phyloP scores from a whole-genome alignment of 139 green algal species.

The Mesotaenium endlicherianum region DNA sequence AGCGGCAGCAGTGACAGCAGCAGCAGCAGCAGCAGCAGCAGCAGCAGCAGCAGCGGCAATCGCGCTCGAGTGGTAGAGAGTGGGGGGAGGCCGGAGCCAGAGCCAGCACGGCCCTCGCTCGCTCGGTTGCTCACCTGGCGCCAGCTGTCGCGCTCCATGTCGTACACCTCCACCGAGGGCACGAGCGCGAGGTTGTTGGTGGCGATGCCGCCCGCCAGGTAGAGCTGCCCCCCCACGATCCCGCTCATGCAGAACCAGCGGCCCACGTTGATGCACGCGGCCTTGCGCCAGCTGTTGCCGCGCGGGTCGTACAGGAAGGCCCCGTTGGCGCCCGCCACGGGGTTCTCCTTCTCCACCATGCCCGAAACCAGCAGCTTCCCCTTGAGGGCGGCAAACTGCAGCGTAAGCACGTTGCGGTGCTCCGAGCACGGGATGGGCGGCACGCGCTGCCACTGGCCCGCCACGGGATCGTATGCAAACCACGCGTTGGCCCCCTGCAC shows the following conservation, averaged over 20 bases:
- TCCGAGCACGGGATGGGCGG: constrained; percentile 26
- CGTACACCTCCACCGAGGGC: constrained; percentile 20
- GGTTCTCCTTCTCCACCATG: constrained; percentile 32
- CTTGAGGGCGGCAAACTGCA: constrained; percentile 31
- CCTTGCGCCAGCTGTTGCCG: constrained; percentile 7
- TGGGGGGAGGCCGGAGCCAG: no score
- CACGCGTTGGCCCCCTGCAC: constrained; percentile 31
- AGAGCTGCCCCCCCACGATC: constrained; percentile 9
- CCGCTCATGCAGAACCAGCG: constrained; percentile 45
- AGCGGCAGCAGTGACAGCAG: no score
- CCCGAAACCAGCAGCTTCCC: constrained; percentile 34
- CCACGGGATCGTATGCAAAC: constrained; percentile 9
- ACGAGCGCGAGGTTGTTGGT: constrained; percentile 38
- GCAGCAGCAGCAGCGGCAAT: no score
- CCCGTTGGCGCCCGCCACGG: not conserved
- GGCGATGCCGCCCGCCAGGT: constrained; percentile 38
- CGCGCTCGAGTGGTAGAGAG: no score
- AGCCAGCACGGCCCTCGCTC: no score
- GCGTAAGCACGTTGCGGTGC: constrained; percentile 33
- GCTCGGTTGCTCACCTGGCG: not conserved
- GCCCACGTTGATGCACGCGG: not conserved
- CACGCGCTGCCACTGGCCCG: constrained; percentile 3
- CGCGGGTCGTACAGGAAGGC: constrained; percentile 32
- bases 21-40: no score
- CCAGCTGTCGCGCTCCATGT: constrained; percentile 11